phyloP scores from a whole-genome alignment of 2,329 filamentous ascomycete genomes.

The Saccharata proteae region DNA sequence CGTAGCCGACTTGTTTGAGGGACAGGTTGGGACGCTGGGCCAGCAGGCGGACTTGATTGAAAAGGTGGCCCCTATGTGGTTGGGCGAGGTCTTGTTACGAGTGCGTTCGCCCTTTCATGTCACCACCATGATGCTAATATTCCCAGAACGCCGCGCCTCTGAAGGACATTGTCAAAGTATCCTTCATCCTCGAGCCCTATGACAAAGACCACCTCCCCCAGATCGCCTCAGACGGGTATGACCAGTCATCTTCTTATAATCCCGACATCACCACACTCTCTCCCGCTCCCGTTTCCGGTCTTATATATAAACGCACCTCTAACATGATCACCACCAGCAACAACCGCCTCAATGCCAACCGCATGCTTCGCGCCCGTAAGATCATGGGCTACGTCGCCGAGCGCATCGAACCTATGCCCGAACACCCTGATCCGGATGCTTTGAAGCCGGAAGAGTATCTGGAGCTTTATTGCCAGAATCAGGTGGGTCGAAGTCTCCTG shows the following conservation, averaged over 20 bases:
- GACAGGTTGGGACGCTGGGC: conserved; percentile 68
- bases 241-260: conserved; percentile 17
- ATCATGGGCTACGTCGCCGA: conserved; percentile 87
- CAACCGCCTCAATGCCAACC: conserved; percentile 86
- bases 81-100: conserved; percentile 72
- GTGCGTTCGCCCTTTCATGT: conserved; percentile 27
- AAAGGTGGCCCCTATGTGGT: conserved; percentile 78
- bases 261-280: conserved; percentile 11
- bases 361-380: conserved; percentile 93
- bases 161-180: conserved; percentile 95
- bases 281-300: background rate
- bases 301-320: conserved; percentile 4
- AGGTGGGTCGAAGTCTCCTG: conserved; percentile 43
- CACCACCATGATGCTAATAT: background rate
- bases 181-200: conserved; percentile 78
- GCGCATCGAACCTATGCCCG: conserved; percentile 61
- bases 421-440: conserved; percentile 45
- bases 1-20: conserved; percentile 77
- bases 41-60: conserved; percentile 73
- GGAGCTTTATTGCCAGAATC: conserved; percentile 87
- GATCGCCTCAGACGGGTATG: conserved; percentile 60
- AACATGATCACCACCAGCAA: conserved; percentile 38
- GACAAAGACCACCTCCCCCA: conserved; percentile 61
- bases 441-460: conserved; percentile 84
- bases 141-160: conserved; percentile 60